Evolutionary conservation across 2,329 filamentous ascomycete genomes (phyloP).

Genomic region (Lachnellula suecica): DNA sequence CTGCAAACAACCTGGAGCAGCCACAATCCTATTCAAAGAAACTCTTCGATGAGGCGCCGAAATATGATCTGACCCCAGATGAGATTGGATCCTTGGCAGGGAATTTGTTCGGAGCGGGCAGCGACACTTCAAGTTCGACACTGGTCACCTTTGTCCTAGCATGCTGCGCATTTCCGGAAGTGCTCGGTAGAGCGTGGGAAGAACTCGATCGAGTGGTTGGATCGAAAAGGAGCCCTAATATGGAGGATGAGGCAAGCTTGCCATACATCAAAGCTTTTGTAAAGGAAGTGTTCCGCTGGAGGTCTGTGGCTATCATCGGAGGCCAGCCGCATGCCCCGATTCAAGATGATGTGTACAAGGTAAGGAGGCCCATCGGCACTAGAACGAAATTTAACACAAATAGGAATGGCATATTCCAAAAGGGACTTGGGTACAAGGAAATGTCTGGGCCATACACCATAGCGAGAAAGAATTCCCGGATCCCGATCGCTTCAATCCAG

Average conservation of each 20-base stretch:
- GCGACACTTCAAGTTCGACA: constrained; percentile 36
- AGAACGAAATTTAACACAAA: constrained; percentile 34
- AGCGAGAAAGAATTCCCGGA: constrained; percentile 35
- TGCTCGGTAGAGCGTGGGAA: constrained; percentile 30
- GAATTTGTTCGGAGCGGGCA: constrained; percentile 41
- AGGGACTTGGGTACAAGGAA: constrained; percentile 37
- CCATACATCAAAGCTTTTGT: constrained; percentile 45
- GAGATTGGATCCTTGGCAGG: constrained; percentile 30
- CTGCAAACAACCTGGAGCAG: constrained; percentile 18
- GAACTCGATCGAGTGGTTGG: constrained; percentile 50
- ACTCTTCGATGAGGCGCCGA: constrained; percentile 23
- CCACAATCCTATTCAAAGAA: constrained; percentile 22
- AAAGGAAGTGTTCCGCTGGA: constrained; percentile 46
- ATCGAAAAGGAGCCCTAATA: constrained; percentile 42
- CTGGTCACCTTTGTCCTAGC: constrained; percentile 38
- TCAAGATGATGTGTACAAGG: constrained; percentile 53
- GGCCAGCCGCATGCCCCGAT: constrained; percentile 54
- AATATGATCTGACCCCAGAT: constrained; percentile 15
- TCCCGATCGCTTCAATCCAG: constrained; percentile 45
- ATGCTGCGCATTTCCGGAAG: constrained; percentile 32
- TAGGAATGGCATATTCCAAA: constrained; percentile 19
- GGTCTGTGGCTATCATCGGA: constrained; percentile 43
- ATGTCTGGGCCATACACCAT: constrained; percentile 18
- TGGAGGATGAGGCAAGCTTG: constrained; percentile 44
- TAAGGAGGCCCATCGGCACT: constrained; percentile 15